phyloP scores from a whole-genome alignment of 495 filamentous ascomycete species.

The Zalerion maritima region DNA sequence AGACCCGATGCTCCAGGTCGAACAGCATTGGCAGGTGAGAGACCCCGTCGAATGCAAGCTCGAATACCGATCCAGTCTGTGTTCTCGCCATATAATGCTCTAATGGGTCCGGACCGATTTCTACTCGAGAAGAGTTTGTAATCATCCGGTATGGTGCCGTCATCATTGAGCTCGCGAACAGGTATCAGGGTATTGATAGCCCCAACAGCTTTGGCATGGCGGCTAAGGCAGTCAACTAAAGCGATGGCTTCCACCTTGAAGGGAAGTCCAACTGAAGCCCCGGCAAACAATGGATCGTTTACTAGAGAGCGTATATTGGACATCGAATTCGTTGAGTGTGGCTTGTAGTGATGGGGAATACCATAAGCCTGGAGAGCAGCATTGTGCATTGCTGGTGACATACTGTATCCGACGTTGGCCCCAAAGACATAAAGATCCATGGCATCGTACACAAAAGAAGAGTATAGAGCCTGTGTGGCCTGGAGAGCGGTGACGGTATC shows the following conservation, averaged over 20 bases:
- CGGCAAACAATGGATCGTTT: conserved; percentile 53
- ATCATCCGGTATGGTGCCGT: conserved; percentile 51
- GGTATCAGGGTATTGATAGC: conserved; percentile 75
- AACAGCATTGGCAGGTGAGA: conserved; percentile 67
- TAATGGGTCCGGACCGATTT: conserved; percentile 47
- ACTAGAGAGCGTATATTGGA: conserved; percentile 49
- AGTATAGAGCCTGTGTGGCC: conserved; percentile 40
- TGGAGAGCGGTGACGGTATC: conserved; percentile 39
- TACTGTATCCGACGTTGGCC: conserved; percentile 56
- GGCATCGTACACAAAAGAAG: conserved; percentile 44
- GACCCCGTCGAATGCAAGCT: conserved; percentile 53
- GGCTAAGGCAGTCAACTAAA: conserved; percentile 51
- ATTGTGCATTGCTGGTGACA: conserved; percentile 68
- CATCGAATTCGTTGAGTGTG: conserved; percentile 46
- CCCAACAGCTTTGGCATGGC: conserved; percentile 66
- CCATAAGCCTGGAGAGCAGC: conserved; percentile 58
- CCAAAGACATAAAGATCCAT: conserved; percentile 65
- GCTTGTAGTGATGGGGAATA: conserved; percentile 58
- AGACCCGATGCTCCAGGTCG: conserved; percentile 53
- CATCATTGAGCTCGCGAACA: conserved; percentile 41
- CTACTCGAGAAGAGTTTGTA: conserved; percentile 46
- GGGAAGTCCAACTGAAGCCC: conserved; percentile 56
- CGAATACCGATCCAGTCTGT: conserved; percentile 70
- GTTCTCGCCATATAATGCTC: conserved; percentile 68
- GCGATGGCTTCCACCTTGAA: conserved; percentile 62